These are phyloP conservation scores for Aureobasidium sp. DNA, from an alignment of 2,329 filamentous ascomycete genomes.

Conservation along the genomic window DNA sequence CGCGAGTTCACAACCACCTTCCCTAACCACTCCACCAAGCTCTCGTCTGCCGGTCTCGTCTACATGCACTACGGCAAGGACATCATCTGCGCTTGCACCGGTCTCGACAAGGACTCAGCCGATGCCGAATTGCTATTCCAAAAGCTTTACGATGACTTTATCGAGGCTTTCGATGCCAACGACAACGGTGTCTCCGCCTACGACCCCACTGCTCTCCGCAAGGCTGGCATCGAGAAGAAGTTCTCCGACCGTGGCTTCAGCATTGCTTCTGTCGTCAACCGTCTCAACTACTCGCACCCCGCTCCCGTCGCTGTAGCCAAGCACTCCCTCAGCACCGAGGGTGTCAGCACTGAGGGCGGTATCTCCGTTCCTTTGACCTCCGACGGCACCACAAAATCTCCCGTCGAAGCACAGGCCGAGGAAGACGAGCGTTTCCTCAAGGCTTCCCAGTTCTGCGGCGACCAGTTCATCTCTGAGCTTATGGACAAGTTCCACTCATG, in stretches of 20 bases:
- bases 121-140: slow-evolving; percentile 71
- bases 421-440: slow-evolving; percentile 75
- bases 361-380: slow-evolving; percentile 5
- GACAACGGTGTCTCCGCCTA: slow-evolving; percentile 90
- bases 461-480: slow-evolving; percentile 77
- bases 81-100: slow-evolving; percentile 65
- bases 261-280: slow-evolving; percentile 81
- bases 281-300: slow-evolving; percentile 59
- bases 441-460: slow-evolving; percentile 78
- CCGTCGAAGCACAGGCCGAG: slow-evolving; percentile 51
- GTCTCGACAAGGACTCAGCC: slow-evolving; percentile 52
- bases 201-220: slow-evolving; percentile 61
- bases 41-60: slow-evolving; percentile 87
- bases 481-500: slow-evolving; percentile 69
- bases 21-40: slow-evolving; percentile 75
- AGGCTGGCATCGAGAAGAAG: slow-evolving; percentile 69
- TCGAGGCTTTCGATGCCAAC: slow-evolving; percentile 94
- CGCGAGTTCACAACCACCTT: slow-evolving; percentile 82
- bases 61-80: slow-evolving; percentile 90
- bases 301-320: slow-evolving; percentile 30
- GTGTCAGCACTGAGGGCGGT: slow-evolving; percentile 11
- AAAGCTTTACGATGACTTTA: slow-evolving; percentile 87
- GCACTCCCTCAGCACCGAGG: slow-evolving; percentile 16
- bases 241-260: slow-evolving; percentile 79
- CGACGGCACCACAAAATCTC: slow-evolving; percentile 23